phyloP scores from a whole-genome alignment of 2,329 filamentous ascomycete genomes.

The Monosporascus sp. region DNA sequence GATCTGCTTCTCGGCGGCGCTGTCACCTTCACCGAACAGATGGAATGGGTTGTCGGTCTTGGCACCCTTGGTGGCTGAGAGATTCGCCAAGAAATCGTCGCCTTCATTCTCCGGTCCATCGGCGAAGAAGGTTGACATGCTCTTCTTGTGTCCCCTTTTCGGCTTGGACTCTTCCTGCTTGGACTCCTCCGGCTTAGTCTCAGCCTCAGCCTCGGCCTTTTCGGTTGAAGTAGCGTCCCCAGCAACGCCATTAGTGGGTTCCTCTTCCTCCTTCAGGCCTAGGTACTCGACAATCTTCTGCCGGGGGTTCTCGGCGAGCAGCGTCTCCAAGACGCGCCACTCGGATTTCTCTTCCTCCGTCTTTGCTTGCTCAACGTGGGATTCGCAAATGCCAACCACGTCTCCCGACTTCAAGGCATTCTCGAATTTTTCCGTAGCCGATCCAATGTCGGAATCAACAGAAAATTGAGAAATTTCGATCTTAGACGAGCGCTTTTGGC shows the following conservation, averaged over 20 bases:
- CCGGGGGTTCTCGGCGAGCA: slow-evolving; percentile 80
- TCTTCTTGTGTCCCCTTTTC: slow-evolving; percentile 44
- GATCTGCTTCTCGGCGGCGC: slow-evolving; percentile 75
- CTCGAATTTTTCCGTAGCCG: slow-evolving; percentile 82
- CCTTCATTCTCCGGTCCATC: slow-evolving; percentile 61
- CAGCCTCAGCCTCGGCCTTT: slow-evolving; percentile 36
- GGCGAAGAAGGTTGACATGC: slow-evolving; percentile 73
- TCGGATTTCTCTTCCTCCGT: slow-evolving; percentile 91
- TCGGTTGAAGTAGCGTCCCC: slow-evolving; percentile 25
- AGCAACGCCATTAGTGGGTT: slow-evolving; percentile 44
- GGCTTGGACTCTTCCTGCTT: slow-evolving; percentile 39
- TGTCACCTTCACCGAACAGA: slow-evolving; percentile 79
- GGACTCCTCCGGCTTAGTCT: slow-evolving; percentile 32
- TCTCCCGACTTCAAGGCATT: slow-evolving; percentile 73
- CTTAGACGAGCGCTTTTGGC: slow-evolving; percentile 65
- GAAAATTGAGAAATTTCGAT: slow-evolving; percentile 83
- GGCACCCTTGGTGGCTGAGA: slow-evolving; percentile 82
- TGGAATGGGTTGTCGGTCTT: slow-evolving; percentile 95
- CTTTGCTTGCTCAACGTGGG: slow-evolving; percentile 67
- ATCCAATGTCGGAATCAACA: slow-evolving; percentile 78
- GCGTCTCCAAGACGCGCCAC: slow-evolving; percentile 88
- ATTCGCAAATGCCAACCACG: slow-evolving; percentile 71
- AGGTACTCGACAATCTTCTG: slow-evolving; percentile 83
- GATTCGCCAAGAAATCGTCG: slow-evolving; percentile 80
- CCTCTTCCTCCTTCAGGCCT: slow-evolving; percentile 67